Evolutionary conservation across 2,329 filamentous ascomycete genomes (phyloP).

Genomic region (Colletotrichum viniferum): DNA sequence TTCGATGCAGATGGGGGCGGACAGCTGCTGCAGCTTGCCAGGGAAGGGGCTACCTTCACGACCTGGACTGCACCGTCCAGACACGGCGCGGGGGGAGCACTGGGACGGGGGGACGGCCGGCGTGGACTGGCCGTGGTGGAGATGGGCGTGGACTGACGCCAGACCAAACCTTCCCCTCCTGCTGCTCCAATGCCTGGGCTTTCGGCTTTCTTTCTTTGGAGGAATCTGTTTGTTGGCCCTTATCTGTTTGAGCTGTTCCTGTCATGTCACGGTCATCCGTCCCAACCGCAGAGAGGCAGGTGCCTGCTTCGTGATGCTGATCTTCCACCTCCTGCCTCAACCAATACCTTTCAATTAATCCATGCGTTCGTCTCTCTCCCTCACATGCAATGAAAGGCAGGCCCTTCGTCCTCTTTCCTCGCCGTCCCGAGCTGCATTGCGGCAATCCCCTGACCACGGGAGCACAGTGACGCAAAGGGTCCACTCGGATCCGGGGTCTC

Average conservation of each 20-base stretch:
- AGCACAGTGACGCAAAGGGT: slow-evolving; percentile 21
- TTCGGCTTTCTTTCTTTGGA: neutral
- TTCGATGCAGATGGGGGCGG: slow-evolving; percentile 21
- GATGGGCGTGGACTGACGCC: slow-evolving; percentile 15
- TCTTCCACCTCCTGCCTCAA: neutral
- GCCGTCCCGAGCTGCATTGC: neutral
- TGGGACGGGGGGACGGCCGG: neutral
- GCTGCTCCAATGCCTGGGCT: neutral
- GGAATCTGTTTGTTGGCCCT: neutral
- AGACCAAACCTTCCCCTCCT: slow-evolving; percentile 15
- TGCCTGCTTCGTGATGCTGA: neutral
- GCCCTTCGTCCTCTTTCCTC: neutral
- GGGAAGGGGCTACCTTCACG: slow-evolving; percentile 8
- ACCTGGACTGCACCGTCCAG: neutral
- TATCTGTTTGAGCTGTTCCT: neutral
- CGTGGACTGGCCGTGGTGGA: slow-evolving; percentile 6
- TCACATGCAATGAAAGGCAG: neutral
- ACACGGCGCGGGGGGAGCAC: neutral
- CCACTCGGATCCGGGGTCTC: slow-evolving; percentile 24
- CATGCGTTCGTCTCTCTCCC: neutral
- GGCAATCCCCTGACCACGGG: neutral
- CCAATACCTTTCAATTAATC: neutral
- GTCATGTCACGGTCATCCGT: neutral
- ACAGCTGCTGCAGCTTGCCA: neutral
- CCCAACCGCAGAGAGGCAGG: neutral